phyloP scores from a whole-genome alignment of 2,329 filamentous ascomycete species.

The Blastomyces parvus region DNA sequence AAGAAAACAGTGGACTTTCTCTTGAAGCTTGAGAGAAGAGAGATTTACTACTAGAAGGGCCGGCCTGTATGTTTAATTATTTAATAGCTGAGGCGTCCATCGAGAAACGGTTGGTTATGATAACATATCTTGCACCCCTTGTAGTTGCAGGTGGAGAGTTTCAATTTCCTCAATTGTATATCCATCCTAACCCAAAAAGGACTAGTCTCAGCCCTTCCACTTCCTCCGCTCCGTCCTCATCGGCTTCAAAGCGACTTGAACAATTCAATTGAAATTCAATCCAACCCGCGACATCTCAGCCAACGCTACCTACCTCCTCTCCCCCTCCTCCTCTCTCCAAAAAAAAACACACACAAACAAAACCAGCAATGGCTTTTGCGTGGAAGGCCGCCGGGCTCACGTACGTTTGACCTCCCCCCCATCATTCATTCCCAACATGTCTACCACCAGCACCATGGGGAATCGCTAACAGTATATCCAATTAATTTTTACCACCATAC shows the following conservation, averaged over 20 bases:
- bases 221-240: not conserved
- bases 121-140: too few species aligned
- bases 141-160: too few species aligned
- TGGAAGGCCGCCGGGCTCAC: slow-evolving; percentile 97
- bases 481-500: slow-evolving; percentile 22
- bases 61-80: too few species aligned
- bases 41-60: too few species aligned
- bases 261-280: not conserved
- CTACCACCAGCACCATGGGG: not conserved
- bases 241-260: not conserved
- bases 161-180: too few species aligned
- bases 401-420: slow-evolving; percentile 47
- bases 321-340: slow-evolving; percentile 10
- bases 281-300: not conserved
- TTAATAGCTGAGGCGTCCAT: too few species aligned
- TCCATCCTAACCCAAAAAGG: too few species aligned
- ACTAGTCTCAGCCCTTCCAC: not conserved
- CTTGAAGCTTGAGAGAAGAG: too few species aligned
- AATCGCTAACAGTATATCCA: not conserved
- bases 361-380: slow-evolving; percentile 78
- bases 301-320: not conserved
- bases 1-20: too few species aligned
- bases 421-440: not conserved
- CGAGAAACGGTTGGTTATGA: too few species aligned
- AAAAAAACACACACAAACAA: slow-evolving; percentile 19